Percentiles rank a stretch among this genome's conserved stretches.
Conservation (phyloP, 371 early-diverging fungal genomes). For the Apophysomyces elegans region DNA sequence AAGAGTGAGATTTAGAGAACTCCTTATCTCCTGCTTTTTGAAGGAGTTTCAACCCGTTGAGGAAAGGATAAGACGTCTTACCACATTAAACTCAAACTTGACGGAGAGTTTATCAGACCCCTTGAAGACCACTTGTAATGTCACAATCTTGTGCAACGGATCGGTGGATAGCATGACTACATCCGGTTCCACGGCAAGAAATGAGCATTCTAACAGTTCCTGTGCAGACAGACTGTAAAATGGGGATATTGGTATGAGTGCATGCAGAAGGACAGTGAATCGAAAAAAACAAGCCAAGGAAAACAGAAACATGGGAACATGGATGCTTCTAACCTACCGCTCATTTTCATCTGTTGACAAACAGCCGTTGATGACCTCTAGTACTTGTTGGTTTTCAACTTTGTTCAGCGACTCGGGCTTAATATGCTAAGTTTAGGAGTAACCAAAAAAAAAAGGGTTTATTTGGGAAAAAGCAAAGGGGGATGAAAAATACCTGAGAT, state of each 20-base stretch:
- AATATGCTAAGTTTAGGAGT: constrained; percentile 59
- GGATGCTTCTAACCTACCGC: constrained; percentile 37
- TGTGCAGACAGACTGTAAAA: constrained; percentile 66
- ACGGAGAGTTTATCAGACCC: constrained; percentile 82
- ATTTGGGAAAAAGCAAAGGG: background rate
- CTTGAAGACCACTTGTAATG: constrained; percentile 81
- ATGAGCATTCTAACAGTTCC: constrained; percentile 81
- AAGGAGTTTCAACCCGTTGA: background rate
- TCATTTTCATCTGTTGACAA: constrained; percentile 71
- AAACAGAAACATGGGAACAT: too few species aligned
- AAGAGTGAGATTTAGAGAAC: background rate
- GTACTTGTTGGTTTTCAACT: constrained; percentile 75
- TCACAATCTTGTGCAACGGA: constrained; percentile 67
- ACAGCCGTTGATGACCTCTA: constrained; percentile 78
- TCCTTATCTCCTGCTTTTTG: background rate
- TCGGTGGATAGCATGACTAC: constrained; percentile 67
- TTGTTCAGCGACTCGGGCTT: constrained; percentile 80
- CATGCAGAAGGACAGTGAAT: background rate
- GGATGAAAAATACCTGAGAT: constrained; percentile 44
- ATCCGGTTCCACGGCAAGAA: constrained; percentile 82
- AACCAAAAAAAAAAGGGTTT: constrained; percentile 1
- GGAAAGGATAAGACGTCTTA: constrained; percentile 4
- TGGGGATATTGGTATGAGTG: constrained; percentile 2
- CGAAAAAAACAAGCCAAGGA: too few species aligned
- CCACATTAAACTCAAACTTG: constrained; percentile 87